A percentile compares a stretch with the other conserved stretches of the same genome.
Evolutionary conservation across 805 yeast species (phyloP).

Genomic region (Debaryomyces castellii): DNA sequence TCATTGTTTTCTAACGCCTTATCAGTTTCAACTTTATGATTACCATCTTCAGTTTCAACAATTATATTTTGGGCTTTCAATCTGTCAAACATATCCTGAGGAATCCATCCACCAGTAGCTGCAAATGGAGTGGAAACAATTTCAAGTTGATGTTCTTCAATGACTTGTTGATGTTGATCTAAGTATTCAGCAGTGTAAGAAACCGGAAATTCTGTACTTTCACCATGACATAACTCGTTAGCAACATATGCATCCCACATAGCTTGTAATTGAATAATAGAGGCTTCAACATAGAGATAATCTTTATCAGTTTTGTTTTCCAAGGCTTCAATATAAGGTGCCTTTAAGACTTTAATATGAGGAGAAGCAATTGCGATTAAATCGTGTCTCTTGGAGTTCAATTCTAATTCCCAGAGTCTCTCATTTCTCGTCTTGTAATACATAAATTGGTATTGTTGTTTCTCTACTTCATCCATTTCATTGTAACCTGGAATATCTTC

Average conservation of each 20-base stretch:
- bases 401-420: conserved; percentile 77
- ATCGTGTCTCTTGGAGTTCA: conserved; percentile 62
- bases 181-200: conserved; percentile 57
- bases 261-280: conserved; percentile 61
- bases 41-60: conserved; percentile 51
- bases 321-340: conserved; percentile 60
- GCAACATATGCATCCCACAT: conserved; percentile 69
- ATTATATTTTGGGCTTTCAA: conserved; percentile 68
- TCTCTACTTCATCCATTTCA: conserved; percentile 65
- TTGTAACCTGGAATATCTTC: conserved; percentile 75
- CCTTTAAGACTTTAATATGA: conserved; percentile 72
- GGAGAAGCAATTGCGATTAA: conserved; percentile 80
- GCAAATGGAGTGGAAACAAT: conserved; percentile 76
- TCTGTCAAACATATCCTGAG: conserved; percentile 85
- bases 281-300: conserved; percentile 62
- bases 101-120: conserved; percentile 93
- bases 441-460: conserved; percentile 82
- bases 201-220: conserved; percentile 54
- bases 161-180: conserved; percentile 53
- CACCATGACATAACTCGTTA: conserved; percentile 51
- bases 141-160: conserved; percentile 68
- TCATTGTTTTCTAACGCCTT: conserved; percentile 16
- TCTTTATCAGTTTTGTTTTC: conserved; percentile 60
- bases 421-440: conserved; percentile 89
- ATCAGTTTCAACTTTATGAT: conserved; percentile 34